phyloP scores from a whole-genome alignment of 2,329 filamentous ascomycete genomes.

The Xylariaceae sp. region DNA sequence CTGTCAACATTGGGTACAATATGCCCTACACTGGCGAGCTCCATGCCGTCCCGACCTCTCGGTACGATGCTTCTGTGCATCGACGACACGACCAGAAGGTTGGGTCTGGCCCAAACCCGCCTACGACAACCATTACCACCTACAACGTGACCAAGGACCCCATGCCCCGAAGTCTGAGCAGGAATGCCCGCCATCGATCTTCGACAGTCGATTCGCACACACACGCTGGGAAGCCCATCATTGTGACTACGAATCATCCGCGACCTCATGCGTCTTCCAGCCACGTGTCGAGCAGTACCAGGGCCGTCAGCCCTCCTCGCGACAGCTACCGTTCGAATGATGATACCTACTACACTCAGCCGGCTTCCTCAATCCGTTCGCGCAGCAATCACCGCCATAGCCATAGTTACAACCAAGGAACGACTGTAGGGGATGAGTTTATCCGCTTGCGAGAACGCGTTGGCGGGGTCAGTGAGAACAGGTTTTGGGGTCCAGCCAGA shows the following conservation, averaged over 20 bases:
- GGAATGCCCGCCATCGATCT: constrained; percentile 52
- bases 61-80: constrained; percentile 41
- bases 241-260: constrained; percentile 60
- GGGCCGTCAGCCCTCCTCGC: constrained; percentile 54
- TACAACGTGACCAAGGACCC: constrained; percentile 63
- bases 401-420: constrained; percentile 51
- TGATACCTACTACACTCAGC: constrained; percentile 60
- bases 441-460: constrained; percentile 55
- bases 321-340: constrained; percentile 61
- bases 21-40: constrained; percentile 59
- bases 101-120: constrained; percentile 32
- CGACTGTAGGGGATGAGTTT: constrained; percentile 58
- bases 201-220: constrained; percentile 57
- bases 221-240: constrained; percentile 56
- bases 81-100: constrained; percentile 45
- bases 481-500: constrained; percentile 44
- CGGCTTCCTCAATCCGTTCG: constrained; percentile 62
- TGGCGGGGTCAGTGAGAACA: constrained; percentile 47
- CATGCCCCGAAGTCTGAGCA: constrained; percentile 51
- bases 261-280: constrained; percentile 48
- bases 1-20: constrained; percentile 56
- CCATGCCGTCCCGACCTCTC: constrained; percentile 56
- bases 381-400: constrained; percentile 51
- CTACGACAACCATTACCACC: constrained; percentile 56
- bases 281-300: constrained; percentile 45